These are phyloP conservation scores for Fusarium pilosicola DNA, from an alignment of 2,329 filamentous ascomycete species.

Conservation along the genomic window DNA sequence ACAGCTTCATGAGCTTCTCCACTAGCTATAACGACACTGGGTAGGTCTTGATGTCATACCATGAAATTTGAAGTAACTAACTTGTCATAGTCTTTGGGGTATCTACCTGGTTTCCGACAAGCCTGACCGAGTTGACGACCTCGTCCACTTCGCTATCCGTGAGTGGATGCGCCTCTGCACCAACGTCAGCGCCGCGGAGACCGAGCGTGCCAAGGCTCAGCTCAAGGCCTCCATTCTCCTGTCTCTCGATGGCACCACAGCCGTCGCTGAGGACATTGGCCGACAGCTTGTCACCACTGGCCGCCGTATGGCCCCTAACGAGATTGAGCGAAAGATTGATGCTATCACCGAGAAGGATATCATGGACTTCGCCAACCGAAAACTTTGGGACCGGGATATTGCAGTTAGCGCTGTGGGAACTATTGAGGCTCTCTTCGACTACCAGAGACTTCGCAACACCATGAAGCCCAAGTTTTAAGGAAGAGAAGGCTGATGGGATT, in stretches of 20 bases:
- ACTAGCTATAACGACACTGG: conserved; percentile 99
- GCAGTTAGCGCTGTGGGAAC: conserved; percentile 92
- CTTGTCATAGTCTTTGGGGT: conserved; percentile 84
- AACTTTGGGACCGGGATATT: conserved; percentile 97
- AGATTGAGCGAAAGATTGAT: conserved; percentile 93
- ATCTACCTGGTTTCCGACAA: conserved; percentile 98
- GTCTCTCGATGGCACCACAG: conserved; percentile 96
- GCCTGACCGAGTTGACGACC: conserved; percentile 86
- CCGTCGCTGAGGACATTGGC: conserved; percentile 97
- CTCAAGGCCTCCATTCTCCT: conserved; percentile 98
- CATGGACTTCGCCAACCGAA: conserved; percentile 94
- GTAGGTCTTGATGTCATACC: conserved; percentile 62
- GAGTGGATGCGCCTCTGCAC: conserved; percentile 97
- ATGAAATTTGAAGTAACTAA: conserved; percentile 38
- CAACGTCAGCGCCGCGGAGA: conserved; percentile 88
- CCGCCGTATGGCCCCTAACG: conserved; percentile 86
- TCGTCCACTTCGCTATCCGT: conserved; percentile 97
- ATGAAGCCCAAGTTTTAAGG: conserved; percentile 82
- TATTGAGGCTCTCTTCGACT: conserved; percentile 87
- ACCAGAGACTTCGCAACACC: conserved; percentile 81
- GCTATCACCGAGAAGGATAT: conserved; percentile 94
- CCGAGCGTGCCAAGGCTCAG: conserved; percentile 98
- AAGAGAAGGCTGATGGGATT: conserved; percentile 44
- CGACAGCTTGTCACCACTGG: conserved; percentile 98
- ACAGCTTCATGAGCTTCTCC: conserved; percentile 99